These are phyloP conservation scores for Dacryopinax spathularia DNA, from an alignment of 768 basidiomycete species.

Conservation along the genomic window DNA sequence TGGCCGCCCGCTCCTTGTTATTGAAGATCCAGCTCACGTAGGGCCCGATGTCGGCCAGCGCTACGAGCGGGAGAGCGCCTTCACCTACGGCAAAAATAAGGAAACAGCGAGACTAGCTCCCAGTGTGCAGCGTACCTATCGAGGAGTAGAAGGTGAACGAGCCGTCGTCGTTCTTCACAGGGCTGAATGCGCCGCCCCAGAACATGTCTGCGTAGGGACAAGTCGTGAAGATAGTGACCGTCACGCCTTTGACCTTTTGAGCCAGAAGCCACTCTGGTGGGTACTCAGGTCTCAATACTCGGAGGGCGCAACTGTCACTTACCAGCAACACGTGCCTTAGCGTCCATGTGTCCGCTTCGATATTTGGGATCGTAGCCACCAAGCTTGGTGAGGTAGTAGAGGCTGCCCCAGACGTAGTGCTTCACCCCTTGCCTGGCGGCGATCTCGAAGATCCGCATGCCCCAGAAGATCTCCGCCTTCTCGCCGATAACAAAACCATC, in stretches of 20 bases:
- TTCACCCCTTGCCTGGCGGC: slow-evolving; percentile 24
- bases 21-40: slow-evolving; percentile 31
- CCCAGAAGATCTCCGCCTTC: slow-evolving; percentile 28
- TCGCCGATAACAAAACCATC: slow-evolving; percentile 31
- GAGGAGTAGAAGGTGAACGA: slow-evolving; percentile 30
- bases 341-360: slow-evolving; percentile 29
- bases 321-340: slow-evolving; percentile 32
- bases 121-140: slow-evolving; percentile 12
- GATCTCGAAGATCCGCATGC: slow-evolving; percentile 31
- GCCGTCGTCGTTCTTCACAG: slow-evolving; percentile 27
- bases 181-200: slow-evolving; percentile 25
- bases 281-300: background rate
- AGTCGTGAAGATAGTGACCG: slow-evolving; percentile 28
- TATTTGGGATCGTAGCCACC: slow-evolving; percentile 21
- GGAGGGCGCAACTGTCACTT: slow-evolving; percentile 22
- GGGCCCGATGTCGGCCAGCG: slow-evolving; percentile 29
- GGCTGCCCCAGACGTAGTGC: slow-evolving; percentile 31
- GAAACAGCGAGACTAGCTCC: background rate
- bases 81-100: slow-evolving; percentile 10
- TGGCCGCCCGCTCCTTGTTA: slow-evolving; percentile 26
- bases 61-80: slow-evolving; percentile 29
- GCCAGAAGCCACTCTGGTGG: slow-evolving; percentile 14
- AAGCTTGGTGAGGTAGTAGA: slow-evolving; percentile 32
- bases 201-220: slow-evolving; percentile 34
- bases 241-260: slow-evolving; percentile 21